A percentile compares a stretch with the other conserved stretches of the same genome.
Conservation (phyloP, 1,284 basidiomycete species). For the Cutaneotrichosporon mucoides region DNA sequence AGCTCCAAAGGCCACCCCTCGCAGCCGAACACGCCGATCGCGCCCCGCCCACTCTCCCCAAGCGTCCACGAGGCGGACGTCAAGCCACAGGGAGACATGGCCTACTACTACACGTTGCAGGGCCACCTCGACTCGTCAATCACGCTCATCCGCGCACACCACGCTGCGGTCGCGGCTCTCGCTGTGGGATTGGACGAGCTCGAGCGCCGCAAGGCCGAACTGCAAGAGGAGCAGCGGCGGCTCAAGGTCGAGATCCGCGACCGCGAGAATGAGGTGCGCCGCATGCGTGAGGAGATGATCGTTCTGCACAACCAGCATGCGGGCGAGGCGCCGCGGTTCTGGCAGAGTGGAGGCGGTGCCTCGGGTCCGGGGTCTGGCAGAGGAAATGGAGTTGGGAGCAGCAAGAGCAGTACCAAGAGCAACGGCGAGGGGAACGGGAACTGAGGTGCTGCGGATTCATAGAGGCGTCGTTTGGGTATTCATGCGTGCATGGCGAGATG, state of each 20-base stretch:
- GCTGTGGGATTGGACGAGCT: neutral
- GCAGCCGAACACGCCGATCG: no score
- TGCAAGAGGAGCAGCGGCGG: neutral
- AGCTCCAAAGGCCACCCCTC: no score
- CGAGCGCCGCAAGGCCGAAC: neutral
- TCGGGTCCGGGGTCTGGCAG: no score
- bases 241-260: conserved; percentile 1
- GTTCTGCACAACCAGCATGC: neutral
- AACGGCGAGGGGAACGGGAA: no score
- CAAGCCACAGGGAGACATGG: neutral
- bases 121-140: neutral
- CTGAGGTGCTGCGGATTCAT: no score
- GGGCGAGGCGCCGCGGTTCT: no score
- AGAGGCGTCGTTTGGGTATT: no score
- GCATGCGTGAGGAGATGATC: neutral
- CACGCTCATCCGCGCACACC: neutral
- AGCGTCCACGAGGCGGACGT: neutral
- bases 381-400: no score
- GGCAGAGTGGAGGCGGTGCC: no score
- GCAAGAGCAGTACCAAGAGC: no score
- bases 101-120: neutral
- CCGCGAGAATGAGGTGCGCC: neutral
- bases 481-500: no score
- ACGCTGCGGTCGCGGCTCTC: neutral
- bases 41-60: neutral